These are phyloP conservation scores for Sapria himalayana DNA, from an alignment of 345 rosid genomes.

Conservation along the genomic window DNA sequence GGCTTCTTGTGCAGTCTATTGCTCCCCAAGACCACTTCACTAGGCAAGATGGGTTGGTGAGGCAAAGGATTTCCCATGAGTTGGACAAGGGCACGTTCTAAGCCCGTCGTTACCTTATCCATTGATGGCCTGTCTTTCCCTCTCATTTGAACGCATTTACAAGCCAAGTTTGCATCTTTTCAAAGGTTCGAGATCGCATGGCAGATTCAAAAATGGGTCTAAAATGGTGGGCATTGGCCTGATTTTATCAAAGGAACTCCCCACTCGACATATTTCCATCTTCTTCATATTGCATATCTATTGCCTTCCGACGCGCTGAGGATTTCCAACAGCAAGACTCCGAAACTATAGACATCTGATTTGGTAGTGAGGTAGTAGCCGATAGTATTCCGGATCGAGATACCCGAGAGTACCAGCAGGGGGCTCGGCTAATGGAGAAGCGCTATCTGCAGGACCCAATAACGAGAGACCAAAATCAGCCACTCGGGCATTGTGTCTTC, in stretches of 20 bases:
- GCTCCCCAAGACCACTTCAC: constrained; percentile 84
- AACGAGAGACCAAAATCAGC: constrained; percentile 92
- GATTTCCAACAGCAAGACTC: constrained; percentile 77
- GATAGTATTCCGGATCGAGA: constrained; percentile 91
- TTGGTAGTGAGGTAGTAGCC: constrained; percentile 83
- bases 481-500: constrained; percentile 98
- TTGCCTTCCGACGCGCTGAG: constrained; percentile 83
- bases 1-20: constrained; percentile 90
- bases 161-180: constrained; percentile 65
- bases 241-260: constrained; percentile 81
- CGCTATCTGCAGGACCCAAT: constrained; percentile 64
- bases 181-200: constrained; percentile 49
- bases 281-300: constrained; percentile 87
- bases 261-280: constrained; percentile 97
- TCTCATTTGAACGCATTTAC: constrained; percentile 93
- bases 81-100: constrained; percentile 73
- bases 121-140: constrained; percentile 93
- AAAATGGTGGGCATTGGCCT: constrained; percentile 46
- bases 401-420: constrained; percentile 97
- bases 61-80: constrained; percentile 81
- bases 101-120: constrained; percentile 83
- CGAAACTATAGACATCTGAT: constrained; percentile 93
- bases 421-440: constrained; percentile 74
- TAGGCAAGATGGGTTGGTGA: constrained; percentile 84
- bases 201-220: constrained; percentile 54